Conservation (phyloP, 805 yeast genomes). For the Candida parachauliodes region DNA sequence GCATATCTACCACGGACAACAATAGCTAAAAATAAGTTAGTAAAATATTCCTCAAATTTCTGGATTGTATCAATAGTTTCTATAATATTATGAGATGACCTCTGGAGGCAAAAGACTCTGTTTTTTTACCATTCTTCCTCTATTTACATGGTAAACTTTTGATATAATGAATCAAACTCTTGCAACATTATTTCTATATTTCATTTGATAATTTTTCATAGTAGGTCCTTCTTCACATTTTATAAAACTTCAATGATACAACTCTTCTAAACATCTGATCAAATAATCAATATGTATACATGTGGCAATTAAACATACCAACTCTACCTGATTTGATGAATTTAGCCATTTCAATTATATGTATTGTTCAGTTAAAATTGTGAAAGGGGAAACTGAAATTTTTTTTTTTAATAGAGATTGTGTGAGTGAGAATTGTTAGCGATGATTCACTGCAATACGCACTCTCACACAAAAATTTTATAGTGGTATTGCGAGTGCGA, state of each 20-base stretch:
- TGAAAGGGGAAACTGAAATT: slow-evolving; percentile 7
- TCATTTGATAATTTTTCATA: too few relatives aligned
- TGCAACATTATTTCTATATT: too few relatives aligned
- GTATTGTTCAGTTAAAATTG: slow-evolving; percentile 15
- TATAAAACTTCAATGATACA: too few relatives aligned
- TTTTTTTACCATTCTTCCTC: too few relatives aligned
- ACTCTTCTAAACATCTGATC: too few relatives aligned
- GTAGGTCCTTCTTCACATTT: too few relatives aligned
- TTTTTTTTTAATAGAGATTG: slow-evolving; percentile 3
- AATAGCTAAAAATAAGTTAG: slow-evolving; percentile 65
- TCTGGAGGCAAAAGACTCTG: too few relatives aligned
- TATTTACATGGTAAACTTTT: too few relatives aligned
- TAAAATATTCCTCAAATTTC: slow-evolving; percentile 12
- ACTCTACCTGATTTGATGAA: slow-evolving; percentile 99
- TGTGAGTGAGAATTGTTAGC: neutral
- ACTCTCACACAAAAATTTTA: neutral
- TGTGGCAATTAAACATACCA: slow-evolving; percentile 82
- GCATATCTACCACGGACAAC: slow-evolving; percentile 99
- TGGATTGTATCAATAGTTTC: neutral
- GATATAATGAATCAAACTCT: too few relatives aligned
- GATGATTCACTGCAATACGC: neutral
- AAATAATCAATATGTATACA: too few relatives aligned
- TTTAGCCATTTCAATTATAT: slow-evolving; percentile 76
- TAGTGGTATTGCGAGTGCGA: slow-evolving; percentile 1
- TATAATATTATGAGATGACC: too few relatives aligned